Conservation (phyloP, 192 early-diverging fungal species). For the Coemansia javaensis region DNA sequence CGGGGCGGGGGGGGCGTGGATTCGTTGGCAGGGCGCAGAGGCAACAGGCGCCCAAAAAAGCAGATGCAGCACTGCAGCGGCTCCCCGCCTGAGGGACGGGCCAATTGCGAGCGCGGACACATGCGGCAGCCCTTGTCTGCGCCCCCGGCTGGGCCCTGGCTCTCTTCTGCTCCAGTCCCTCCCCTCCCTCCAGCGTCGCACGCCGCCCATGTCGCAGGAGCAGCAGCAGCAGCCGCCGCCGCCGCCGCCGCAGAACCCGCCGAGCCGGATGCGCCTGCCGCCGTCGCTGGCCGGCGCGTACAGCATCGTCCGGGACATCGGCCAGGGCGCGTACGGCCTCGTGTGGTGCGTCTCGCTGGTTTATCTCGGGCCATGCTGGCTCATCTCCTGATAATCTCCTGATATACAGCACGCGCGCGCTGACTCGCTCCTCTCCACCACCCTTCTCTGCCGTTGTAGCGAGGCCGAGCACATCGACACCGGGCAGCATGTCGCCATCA, state of each 20-base stretch:
- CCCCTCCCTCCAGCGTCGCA: not conserved
- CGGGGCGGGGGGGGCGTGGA: too few relatives aligned
- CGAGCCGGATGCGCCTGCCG: constrained; percentile 53
- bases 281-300: constrained; percentile 59
- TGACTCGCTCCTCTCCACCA: too few relatives aligned
- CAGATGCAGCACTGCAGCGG: too few relatives aligned
- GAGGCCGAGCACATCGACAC: constrained; percentile 80
- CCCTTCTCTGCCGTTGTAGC: constrained; percentile 39
- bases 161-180: too few relatives aligned
- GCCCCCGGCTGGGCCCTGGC: too few relatives aligned
- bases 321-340: constrained; percentile 84
- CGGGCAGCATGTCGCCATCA: constrained; percentile 86
- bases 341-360: constrained; percentile 59
- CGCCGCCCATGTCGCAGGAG: constrained; percentile 17
- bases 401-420: too few relatives aligned
- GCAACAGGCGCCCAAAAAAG: not conserved
- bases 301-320: constrained; percentile 74
- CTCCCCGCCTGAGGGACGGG: too few relatives aligned
- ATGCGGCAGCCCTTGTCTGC: too few relatives aligned
- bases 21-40: not conserved
- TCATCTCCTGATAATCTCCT: too few relatives aligned
- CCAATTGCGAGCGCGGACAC: too few relatives aligned
- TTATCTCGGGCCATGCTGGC: not conserved
- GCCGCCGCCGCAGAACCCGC: constrained; percentile 35
- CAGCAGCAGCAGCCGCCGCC: too few relatives aligned